Conservation (phyloP, 768 basidiomycete genomes). For the Megacollybia marginata region DNA sequence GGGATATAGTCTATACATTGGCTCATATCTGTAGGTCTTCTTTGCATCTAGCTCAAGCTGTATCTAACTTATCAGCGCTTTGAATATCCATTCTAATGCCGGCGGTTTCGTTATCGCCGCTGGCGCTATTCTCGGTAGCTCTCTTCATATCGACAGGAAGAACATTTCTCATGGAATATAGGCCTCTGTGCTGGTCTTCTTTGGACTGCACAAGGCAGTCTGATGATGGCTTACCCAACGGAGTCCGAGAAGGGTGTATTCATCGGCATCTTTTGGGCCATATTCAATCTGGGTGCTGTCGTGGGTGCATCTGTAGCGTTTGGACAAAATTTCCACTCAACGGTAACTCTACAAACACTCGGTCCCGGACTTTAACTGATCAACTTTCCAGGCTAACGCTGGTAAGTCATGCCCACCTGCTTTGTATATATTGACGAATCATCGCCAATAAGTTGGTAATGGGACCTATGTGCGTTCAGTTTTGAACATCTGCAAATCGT, state of each 20-base stretch:
- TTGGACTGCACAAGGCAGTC: constrained; percentile 83
- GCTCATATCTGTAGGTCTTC: constrained; percentile 55
- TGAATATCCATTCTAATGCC: constrained; percentile 61
- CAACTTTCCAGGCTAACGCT: constrained; percentile 26
- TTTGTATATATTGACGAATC: constrained; percentile 2
- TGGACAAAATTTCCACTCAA: constrained; percentile 60
- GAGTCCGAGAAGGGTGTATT: constrained; percentile 71
- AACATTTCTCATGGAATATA: no score
- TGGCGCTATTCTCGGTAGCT: constrained; percentile 60
- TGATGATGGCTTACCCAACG: constrained; percentile 81
- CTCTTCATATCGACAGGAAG: no score
- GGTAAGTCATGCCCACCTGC: constrained; percentile 21
- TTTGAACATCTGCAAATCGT: not conserved
- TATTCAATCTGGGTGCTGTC: constrained; percentile 78
- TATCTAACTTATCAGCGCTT: constrained; percentile 32
- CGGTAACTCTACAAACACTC: constrained; percentile 29
- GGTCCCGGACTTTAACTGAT: not conserved
- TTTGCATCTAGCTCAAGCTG: not conserved
- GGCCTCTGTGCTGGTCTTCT: constrained; percentile 35
- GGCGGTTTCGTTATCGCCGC: constrained; percentile 61
- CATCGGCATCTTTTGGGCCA: constrained; percentile 77
- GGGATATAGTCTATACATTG: constrained; percentile 74
- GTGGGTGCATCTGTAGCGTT: constrained; percentile 73
- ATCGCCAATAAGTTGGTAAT: constrained; percentile 42
- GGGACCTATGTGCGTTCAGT: constrained; percentile 61